Base-by-base conservation (phyloP, 495 filamentous ascomycete species). In the Penicillium tannophilum region DNA sequence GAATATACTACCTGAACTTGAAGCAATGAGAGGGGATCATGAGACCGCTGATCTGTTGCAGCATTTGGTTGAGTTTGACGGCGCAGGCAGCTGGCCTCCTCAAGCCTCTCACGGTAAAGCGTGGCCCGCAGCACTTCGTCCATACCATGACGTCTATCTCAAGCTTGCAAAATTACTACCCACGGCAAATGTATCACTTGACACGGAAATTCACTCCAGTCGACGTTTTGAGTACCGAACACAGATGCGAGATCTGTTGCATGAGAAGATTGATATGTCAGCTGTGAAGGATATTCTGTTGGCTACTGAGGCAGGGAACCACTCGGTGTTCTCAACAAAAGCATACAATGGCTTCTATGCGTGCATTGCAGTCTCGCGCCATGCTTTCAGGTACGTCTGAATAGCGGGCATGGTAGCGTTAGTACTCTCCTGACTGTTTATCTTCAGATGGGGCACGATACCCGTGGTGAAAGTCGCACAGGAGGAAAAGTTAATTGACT, bases 391-490 rank as follows among this genome's bases (percentile, higher is more conserved):
- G 64, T 67, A 35, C 45, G 44, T 19, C 7, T 11, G 10, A 4
- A 20, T 26, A 23, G 3, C 11, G 16, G n/a, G 16, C 11, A 20
- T 35, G 31, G 52, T 33, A 26, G 28, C 47, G 7, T 42, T 16
- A 26, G 11, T 47, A 51, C n/a, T 5, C 20, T 14, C 5, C 24
- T n/a, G 11, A 24, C 12, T 28, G n/a, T 28, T 28, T 28, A 39
- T 6, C 54, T 17, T 35, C 35, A 76, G 74, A 45, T 80, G 77
- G 77, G 77, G 56, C n/a, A 73, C 65, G 16, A 72, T 78, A 23
- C 77, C 76, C 4, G 71, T 76, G 1, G 74, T 79, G 12, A 66
- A 65, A 8, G 56, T 71, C 20, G 76, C 74, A 28, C 77, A 80
- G 58, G 59, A 69, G 26, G 75, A 80, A 58, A 68, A 61, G 7